Evolutionary conservation across 768 basidiomycete genomes (phyloP).

Genomic region (Roridomyces roridus): DNA sequence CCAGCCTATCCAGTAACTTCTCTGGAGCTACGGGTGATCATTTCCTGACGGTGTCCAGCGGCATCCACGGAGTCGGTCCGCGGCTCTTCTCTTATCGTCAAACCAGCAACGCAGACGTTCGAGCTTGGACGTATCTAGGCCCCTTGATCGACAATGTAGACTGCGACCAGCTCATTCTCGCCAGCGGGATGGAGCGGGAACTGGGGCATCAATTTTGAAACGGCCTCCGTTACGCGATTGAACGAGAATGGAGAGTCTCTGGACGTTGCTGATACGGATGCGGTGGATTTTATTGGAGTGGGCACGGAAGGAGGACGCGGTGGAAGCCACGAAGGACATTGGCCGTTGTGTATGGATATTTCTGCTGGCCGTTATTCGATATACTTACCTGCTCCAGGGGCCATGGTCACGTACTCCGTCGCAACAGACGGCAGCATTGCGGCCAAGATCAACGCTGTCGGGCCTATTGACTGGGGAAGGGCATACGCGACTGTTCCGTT

Average conservation of each 20-base stretch:
- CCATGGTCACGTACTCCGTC: slow-evolving; percentile 11
- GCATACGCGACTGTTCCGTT: slow-evolving; percentile 19
- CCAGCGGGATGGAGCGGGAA: slow-evolving; percentile 20
- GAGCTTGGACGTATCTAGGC: slow-evolving; percentile 19
- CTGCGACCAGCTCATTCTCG: slow-evolving; percentile 8
- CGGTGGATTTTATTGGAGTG: slow-evolving; percentile 17
- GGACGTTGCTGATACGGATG: slow-evolving; percentile 7
- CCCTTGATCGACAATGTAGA: slow-evolving; percentile 4
- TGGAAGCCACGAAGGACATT: slow-evolving; percentile 17
- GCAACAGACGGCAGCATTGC: slow-evolving; percentile 10
- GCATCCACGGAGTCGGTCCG: slow-evolving; percentile 15
- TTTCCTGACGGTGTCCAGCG: slow-evolving; percentile 19
- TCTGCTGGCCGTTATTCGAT: neutral
- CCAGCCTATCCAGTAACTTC: slow-evolving; percentile 4
- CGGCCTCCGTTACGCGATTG: slow-evolving; percentile 14
- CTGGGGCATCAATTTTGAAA: slow-evolving; percentile 21
- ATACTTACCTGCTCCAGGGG: neutral
- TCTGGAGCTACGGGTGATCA: slow-evolving; percentile 18
- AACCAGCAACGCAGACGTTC: slow-evolving; percentile 19
- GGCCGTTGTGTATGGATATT: slow-evolving; percentile 15
- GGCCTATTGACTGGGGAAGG: slow-evolving; percentile 15
- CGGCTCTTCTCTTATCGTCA: slow-evolving; percentile 18
- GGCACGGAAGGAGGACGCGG: slow-evolving; percentile 19
- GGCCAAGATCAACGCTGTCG: slow-evolving; percentile 12
- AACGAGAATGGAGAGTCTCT: slow-evolving; percentile 16